Evolutionary conservation across 768 basidiomycete genomes (phyloP), one percentile per base, ranked within the genome.

Genomic region (Saitozyma podzolica): DNA sequence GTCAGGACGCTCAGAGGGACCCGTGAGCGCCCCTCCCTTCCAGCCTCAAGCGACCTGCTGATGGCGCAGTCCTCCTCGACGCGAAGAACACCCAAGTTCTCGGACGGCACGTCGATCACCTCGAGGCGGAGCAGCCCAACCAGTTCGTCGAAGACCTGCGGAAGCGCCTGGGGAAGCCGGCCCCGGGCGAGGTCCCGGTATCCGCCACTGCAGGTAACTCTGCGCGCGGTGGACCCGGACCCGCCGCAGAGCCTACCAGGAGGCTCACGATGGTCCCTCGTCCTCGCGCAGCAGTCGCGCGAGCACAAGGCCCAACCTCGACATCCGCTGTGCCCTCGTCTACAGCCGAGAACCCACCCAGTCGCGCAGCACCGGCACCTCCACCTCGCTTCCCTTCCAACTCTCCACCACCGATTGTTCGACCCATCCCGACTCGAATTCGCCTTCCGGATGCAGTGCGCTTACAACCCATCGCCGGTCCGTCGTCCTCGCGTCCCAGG

Each of bases 1-100:
- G 87, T 88, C 7, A 82, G 82, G 29, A 83, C 91, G 39, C 85
- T 87, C 19, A 82, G 85, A 45, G 90, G 90, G 6, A 85, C 88
- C 52, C 51, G 74, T 73, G 39, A 56, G 70, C 66, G 11, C 41
- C 13, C 0, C 19, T 29, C 0, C 3, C 11, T n/a, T 8, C 14
- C 19, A 1, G 19, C 9, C 41, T 40, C 40, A n/a, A 20, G 20
- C 8, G 43, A n/a, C 6, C 14, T 43, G 54, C 56, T 66, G 48
- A 62, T 57, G 14, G 13, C 29, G 2, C 19, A 73, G 88, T 88
- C 0, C 87, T 89, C 61, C 85, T 97, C 7, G 88, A 91, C 68
- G 90, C 91, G 0, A 79, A 80, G 8, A 87, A 85, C 39, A 83
- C 90, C 8, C 62, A 61, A 16, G 58, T 79, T 19, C 54, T 76